Evolutionary conservation across 345 rosid species (phyloP).

Genomic region (Ricinus communis): DNA sequence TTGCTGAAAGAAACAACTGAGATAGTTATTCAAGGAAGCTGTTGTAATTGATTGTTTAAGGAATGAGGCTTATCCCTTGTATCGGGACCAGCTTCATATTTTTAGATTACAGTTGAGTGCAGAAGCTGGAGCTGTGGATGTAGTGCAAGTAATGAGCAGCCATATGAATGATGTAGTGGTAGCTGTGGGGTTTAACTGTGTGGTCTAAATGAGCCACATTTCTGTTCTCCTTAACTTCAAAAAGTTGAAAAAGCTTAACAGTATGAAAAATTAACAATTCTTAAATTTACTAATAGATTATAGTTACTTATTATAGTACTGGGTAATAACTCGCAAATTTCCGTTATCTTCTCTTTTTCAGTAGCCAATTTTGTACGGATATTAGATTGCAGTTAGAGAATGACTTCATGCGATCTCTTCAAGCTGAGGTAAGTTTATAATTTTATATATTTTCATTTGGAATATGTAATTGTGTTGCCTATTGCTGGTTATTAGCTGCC

Average conservation of each 20-base stretch:
- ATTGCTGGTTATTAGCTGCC: not conserved
- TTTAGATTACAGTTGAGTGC: not conserved
- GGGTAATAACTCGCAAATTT: not conserved
- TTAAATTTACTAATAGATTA: too few relatives aligned
- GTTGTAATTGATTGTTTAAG: not conserved
- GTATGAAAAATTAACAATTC: too few relatives aligned
- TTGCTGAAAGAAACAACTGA: not conserved
- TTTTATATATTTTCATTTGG: not conserved
- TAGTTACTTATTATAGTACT: not conserved
- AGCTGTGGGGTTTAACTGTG: not conserved
- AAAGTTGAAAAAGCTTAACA: not conserved
- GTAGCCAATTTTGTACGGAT: slow-evolving; percentile 82
- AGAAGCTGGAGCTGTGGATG: not conserved
- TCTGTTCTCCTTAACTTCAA: not conserved
- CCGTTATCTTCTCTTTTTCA: slow-evolving; percentile 36
- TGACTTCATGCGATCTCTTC: slow-evolving; percentile 77
- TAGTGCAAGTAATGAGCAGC: not conserved
- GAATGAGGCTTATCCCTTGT: not conserved
- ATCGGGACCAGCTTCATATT: too few relatives aligned
- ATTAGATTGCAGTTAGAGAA: slow-evolving; percentile 69
- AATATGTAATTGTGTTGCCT: not conserved
- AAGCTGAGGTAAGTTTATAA: slow-evolving; percentile 52
- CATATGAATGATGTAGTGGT: not conserved
- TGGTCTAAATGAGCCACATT: not conserved
- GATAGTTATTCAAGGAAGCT: not conserved